Evolutionary conservation across 2,329 filamentous ascomycete genomes (phyloP).

Genomic region (Pseudogymnoascus sp.): DNA sequence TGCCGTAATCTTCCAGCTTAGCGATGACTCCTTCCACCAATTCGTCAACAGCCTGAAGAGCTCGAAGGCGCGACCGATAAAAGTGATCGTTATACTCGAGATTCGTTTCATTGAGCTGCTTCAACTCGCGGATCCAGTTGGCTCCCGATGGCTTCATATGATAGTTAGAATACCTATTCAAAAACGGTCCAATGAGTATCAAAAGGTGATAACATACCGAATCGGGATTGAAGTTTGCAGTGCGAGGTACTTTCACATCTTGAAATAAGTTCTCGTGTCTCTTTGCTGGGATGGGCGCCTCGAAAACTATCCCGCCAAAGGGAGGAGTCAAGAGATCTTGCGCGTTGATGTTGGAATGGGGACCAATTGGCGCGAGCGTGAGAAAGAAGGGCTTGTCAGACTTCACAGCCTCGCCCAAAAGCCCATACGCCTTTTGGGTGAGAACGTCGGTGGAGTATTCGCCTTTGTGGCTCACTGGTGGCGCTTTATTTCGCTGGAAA

Average conservation of each 20-base stretch:
- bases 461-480: constrained; percentile 47
- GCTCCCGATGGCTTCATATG: constrained; percentile 34
- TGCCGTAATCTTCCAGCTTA: constrained; percentile 33
- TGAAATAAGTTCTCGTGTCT: constrained; percentile 57
- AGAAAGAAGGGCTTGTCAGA: constrained; percentile 58
- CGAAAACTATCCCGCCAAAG: neutral
- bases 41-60: constrained; percentile 49
- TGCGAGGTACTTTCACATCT: constrained; percentile 52
- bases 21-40: constrained; percentile 41
- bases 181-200: neutral
- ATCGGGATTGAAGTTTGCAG: constrained; percentile 58
- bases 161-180: neutral
- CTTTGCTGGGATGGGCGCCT: constrained; percentile 47
- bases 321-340: constrained; percentile 28
- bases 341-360: constrained; percentile 47
- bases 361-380: constrained; percentile 56
- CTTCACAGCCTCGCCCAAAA: constrained; percentile 52
- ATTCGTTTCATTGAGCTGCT: constrained; percentile 34
- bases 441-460: constrained; percentile 46
- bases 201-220: constrained; percentile 31
- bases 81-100: constrained; percentile 43
- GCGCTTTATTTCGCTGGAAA: constrained; percentile 51
- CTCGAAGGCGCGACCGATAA: constrained; percentile 43
- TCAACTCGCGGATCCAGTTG: constrained; percentile 40
- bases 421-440: constrained; percentile 48